Conservation (phyloP, 257 asterid genomes). For the Solanum chiquidenum region DNA sequence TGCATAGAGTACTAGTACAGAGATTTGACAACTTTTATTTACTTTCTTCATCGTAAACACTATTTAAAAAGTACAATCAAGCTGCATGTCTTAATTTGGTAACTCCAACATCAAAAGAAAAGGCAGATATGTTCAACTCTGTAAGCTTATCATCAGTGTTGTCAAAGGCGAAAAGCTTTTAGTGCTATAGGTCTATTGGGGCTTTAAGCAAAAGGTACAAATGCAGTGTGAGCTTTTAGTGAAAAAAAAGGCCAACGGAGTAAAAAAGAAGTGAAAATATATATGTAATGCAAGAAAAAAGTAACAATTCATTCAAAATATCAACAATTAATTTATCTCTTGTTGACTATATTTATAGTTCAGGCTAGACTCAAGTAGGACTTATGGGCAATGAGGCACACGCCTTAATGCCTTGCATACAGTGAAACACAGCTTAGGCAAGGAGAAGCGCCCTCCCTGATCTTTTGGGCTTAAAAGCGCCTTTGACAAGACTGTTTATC, state of each 20-base stretch:
- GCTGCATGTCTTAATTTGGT: neutral
- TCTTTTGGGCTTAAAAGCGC: neutral
- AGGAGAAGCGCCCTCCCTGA: neutral
- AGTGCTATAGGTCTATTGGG: neutral
- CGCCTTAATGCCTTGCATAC: neutral
- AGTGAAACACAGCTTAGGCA: neutral
- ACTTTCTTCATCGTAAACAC: neutral
- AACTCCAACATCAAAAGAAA: neutral
- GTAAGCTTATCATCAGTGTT: neutral
- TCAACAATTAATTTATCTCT: too few relatives aligned
- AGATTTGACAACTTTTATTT: neutral
- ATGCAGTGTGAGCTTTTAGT: too few relatives aligned
- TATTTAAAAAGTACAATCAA: neutral
- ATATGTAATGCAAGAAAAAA: too few relatives aligned
- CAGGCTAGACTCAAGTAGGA: neutral
- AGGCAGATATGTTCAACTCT: neutral
- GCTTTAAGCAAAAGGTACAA: neutral
- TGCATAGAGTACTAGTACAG: neutral
- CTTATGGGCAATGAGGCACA: neutral
- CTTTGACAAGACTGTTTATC: neutral
- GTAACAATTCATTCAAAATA: too few relatives aligned
- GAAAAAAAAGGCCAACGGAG: too few relatives aligned
- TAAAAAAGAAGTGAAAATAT: too few relatives aligned
- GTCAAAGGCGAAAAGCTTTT: neutral
- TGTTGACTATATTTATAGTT: too few relatives aligned